phyloP scores from a whole-genome alignment of 1,284 basidiomycete species.

The Exsudoporus floridanus region DNA sequence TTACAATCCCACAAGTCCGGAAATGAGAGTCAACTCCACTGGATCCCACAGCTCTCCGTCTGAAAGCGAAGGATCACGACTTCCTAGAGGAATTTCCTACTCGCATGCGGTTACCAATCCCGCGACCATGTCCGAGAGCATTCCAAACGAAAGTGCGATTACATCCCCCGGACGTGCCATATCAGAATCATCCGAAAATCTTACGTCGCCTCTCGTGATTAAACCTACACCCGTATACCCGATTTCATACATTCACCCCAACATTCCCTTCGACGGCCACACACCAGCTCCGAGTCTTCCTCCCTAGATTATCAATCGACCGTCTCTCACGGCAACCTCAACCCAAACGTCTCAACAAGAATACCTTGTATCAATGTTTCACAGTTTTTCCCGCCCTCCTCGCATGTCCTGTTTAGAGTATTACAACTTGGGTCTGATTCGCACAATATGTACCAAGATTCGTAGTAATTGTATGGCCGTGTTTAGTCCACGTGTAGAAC shows the following conservation, averaged over 20 bases:
- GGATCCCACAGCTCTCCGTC: constrained; percentile 1
- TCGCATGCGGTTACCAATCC: constrained; percentile 4
- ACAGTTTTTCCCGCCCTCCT: constrained; percentile 1
- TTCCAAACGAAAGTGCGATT: neutral
- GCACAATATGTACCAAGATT: neutral
- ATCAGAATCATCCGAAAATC: constrained; percentile 11
- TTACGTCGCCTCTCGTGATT: constrained; percentile 23
- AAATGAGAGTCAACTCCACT: constrained; percentile 5
- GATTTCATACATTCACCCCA: constrained; percentile 21
- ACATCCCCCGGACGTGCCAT: neutral
- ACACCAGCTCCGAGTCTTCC: neutral
- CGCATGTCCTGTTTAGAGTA: constrained; percentile 11
- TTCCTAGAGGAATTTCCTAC: constrained; percentile 11
- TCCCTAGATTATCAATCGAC: constrained; percentile 8
- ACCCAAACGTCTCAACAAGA: neutral
- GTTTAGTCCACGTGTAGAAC: constrained; percentile 8
- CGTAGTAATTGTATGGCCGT: constrained; percentile 7
- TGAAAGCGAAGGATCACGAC: constrained; percentile 15
- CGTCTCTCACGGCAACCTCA: neutral
- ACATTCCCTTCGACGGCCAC: constrained; percentile 4
- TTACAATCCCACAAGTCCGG: constrained; percentile 8
- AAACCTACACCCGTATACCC: constrained; percentile 33
- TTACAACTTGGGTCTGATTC: neutral
- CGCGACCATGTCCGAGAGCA: neutral
- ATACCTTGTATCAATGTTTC: constrained; percentile 13